These are phyloP conservation scores for Allomyces arbusculus DNA, from an alignment of 192 early-diverging fungal species.

Conservation along the genomic window DNA sequence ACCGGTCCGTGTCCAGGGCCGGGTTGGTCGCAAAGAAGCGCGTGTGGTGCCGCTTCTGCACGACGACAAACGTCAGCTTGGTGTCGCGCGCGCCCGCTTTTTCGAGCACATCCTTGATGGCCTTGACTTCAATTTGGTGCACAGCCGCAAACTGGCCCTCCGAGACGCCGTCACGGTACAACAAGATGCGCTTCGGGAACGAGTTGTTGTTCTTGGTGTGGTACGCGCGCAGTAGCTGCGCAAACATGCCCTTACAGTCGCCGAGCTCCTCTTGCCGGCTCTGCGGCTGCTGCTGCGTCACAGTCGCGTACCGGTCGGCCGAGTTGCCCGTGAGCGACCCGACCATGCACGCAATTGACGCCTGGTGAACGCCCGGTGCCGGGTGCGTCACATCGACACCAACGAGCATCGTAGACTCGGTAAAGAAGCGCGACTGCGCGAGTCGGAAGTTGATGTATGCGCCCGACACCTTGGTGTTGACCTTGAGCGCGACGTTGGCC, in stretches of 20 bases:
- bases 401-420: conserved; percentile 52
- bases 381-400: conserved; percentile 85
- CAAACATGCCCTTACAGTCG: conserved; percentile 28
- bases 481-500: conserved; percentile 84
- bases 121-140: conserved; percentile 48
- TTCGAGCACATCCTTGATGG: conserved; percentile 39
- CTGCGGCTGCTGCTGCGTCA: conserved; percentile 23
- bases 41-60: conserved; percentile 80
- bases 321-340: conserved; percentile 33
- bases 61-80: conserved; percentile 58
- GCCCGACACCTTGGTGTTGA: conserved; percentile 85
- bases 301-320: conserved; percentile 30
- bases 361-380: conserved; percentile 41
- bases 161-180: conserved; percentile 56
- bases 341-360: conserved; percentile 38
- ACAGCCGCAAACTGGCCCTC: conserved; percentile 70
- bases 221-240: conserved; percentile 31
- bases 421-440: conserved; percentile 47
- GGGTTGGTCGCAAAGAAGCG: conserved; percentile 32
- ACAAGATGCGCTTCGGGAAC: conserved; percentile 35
- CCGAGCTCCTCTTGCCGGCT: conserved; percentile 26
- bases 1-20: conserved; percentile 23
- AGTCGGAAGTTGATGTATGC: conserved; percentile 49
- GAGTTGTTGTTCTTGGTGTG: conserved; percentile 26
- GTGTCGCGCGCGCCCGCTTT: conserved; percentile 49